Percentiles rank a stretch among this genome's conserved stretches.
These are phyloP conservation scores for Linnemannia elongata DNA, from an alignment of 192 early-diverging fungal species.

Conservation along the genomic window DNA sequence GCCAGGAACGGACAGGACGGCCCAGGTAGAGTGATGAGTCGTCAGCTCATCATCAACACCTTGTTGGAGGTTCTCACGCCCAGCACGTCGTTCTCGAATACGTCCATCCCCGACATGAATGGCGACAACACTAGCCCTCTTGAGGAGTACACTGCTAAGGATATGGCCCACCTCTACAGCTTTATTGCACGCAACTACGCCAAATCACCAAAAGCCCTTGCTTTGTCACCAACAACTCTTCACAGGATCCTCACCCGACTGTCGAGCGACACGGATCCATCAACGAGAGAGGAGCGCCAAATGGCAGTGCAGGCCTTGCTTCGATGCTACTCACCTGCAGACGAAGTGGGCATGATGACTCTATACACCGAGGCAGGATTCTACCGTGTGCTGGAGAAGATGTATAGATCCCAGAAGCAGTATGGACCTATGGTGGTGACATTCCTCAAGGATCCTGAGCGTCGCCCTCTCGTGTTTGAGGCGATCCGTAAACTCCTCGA, in stretches of 20 bases:
- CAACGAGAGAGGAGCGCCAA: constrained; percentile 66
- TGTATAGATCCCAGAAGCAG: constrained; percentile 67
- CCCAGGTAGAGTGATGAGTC: constrained; percentile 66
- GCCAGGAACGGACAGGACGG: constrained; percentile 65
- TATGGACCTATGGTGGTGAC: constrained; percentile 68
- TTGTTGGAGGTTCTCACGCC: constrained; percentile 68
- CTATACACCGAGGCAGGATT: constrained; percentile 70
- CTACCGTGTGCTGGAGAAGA: constrained; percentile 68
- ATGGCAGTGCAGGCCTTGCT: constrained; percentile 67
- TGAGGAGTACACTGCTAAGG: constrained; percentile 49
- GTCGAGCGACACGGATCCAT: constrained; percentile 58
- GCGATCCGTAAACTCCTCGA: constrained; percentile 64
- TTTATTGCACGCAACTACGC: constrained; percentile 69
- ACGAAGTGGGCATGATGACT: constrained; percentile 64
- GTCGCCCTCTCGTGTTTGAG: constrained; percentile 63
- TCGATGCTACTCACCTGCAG: constrained; percentile 65
- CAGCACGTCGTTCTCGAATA: constrained; percentile 46
- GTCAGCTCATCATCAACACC: constrained; percentile 72
- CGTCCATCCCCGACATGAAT: constrained; percentile 23
- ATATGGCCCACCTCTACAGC: constrained; percentile 64
- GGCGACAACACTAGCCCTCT: neutral
- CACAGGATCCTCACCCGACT: constrained; percentile 65
- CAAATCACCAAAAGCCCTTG: constrained; percentile 69
- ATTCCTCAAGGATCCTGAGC: constrained; percentile 67
- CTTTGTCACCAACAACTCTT: constrained; percentile 65